Base-by-base conservation (phyloP, 2,329 filamentous ascomycete species). In the Pseudocercospora fuligena region DNA sequence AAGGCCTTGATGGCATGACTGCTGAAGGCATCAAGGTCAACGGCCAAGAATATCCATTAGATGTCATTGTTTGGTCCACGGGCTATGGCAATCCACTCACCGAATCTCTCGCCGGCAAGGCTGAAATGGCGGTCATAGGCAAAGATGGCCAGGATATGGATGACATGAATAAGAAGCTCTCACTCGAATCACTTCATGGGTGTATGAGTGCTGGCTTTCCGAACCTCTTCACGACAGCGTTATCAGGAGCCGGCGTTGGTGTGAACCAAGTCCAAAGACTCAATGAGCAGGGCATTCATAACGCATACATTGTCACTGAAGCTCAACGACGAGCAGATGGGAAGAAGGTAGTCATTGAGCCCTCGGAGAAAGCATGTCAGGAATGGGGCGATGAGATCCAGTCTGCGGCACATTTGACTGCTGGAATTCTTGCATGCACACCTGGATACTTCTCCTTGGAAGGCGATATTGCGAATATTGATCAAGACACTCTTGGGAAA, bases 391-490 rank as follows among this genome's bases (percentile, higher is more conserved):
- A 72, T n/a, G 77, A 83, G 47, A 73, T 82, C 69, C 73, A 73
- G 58, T 69, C 76, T 56, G 78, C 84, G 46, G 82, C 82, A 0
- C 75, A 74, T 7, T 77, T 79, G 31, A 78, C 82, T 33, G 25
- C 79, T 0, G 77, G 77, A 5, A 64, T 83, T 27, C 72, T 73
- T 2, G 78, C 82, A 14, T 88, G 86, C 75, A 86, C 85, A 19
- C 86, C 86, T 0, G 79, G 82, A 5, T 88, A 87, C 69, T 76
- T 83, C 51, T 87, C 84, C 58, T 74, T 72, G 21, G 83, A 87
- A 73, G 82, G 80, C 1, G 72, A 76, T 23, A 66, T 69, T 31
- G 60, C 58, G 27, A 36, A 46, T 9, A 64, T 69, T 25, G 36
- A 63, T 14, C 59, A 63, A 1, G 69, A 77, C 68, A 14, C 69